A percentile compares a stretch with the other conserved stretches of the same genome.
These are phyloP conservation scores for baker's yeast (Saccharomyces cerevisiae) DNA, from an alignment of 805 yeast genomes.

Conservation along the genomic window DNA sequence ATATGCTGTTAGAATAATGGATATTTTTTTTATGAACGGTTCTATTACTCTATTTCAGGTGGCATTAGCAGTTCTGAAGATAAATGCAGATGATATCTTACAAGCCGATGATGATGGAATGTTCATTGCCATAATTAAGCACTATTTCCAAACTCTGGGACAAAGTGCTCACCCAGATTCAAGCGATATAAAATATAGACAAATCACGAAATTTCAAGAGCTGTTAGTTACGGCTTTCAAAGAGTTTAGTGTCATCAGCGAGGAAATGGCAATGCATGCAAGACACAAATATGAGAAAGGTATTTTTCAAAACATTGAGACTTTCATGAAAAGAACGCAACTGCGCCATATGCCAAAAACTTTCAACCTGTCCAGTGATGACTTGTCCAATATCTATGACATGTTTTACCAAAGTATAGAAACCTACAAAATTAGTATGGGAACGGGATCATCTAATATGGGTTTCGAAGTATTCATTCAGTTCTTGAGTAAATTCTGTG, in stretches of 20 bases:
- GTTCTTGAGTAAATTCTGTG: constrained; percentile 73
- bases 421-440: constrained; percentile 51
- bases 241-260: constrained; percentile 77
- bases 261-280: constrained; percentile 59
- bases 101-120: constrained; percentile 85
- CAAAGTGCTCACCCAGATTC: constrained; percentile 72
- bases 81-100: constrained; percentile 78
- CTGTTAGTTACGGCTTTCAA: constrained; percentile 85
- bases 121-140: constrained; percentile 76
- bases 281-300: constrained; percentile 64
- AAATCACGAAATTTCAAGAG: constrained; percentile 80
- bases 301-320: constrained; percentile 78
- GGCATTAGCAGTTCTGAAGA: constrained; percentile 79
- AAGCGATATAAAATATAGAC: constrained; percentile 50
- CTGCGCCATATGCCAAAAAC: constrained; percentile 76
- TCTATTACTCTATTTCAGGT: constrained; percentile 85
- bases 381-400: constrained; percentile 71
- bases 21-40: constrained; percentile 84
- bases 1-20: constrained; percentile 85
- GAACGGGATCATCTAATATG: constrained; percentile 56
- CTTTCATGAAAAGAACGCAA: constrained; percentile 87
- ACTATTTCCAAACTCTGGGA: constrained; percentile 69
- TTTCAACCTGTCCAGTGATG: constrained; percentile 46
- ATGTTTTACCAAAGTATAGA: constrained; percentile 71
- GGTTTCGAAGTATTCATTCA: constrained; percentile 59